Evolutionary conservation across 1,284 basidiomycete genomes (phyloP).

Genomic region (Kwoniella shivajii): DNA sequence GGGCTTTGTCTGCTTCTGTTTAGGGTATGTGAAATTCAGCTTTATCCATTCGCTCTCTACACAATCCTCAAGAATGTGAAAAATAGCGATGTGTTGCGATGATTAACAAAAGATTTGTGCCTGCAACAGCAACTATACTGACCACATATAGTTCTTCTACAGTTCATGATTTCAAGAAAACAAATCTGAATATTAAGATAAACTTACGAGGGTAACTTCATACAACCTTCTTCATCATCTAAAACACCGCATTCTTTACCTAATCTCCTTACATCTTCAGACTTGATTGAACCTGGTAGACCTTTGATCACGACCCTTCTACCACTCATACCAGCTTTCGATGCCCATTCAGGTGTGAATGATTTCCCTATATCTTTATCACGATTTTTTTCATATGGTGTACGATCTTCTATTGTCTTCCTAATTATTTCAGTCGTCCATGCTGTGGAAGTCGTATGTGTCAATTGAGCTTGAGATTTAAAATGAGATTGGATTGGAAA

Average conservation of each 20-base stretch:
- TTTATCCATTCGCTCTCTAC: too few relatives aligned
- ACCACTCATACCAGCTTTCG: constrained; percentile 10
- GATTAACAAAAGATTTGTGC: not conserved
- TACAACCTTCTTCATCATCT: constrained; percentile 9
- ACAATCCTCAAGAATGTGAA: not conserved
- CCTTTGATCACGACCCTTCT: constrained; percentile 26
- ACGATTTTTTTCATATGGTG: not conserved
- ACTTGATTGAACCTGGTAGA: constrained; percentile 12
- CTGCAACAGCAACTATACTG: not conserved
- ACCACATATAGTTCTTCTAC: not conserved
- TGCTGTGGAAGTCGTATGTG: not conserved
- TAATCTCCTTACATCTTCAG: constrained; percentile 11
- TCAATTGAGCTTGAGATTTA: not conserved
- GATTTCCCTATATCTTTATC: not conserved
- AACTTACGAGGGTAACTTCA: constrained; percentile 24
- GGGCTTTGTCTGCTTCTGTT: constrained; percentile 13
- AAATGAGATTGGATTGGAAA: too few relatives aligned
- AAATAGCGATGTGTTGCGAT: not conserved
- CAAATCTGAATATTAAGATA: not conserved
- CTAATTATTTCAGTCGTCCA: constrained; percentile 7
- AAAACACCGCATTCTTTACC: constrained; percentile 18
- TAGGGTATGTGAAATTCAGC: too few relatives aligned
- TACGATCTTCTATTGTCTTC: not conserved
- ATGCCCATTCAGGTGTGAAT: constrained; percentile 19
- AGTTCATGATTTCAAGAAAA: not conserved